Base-by-base conservation (phyloP, 148 eudicot genomes). In the Cornus florida region DNA sequence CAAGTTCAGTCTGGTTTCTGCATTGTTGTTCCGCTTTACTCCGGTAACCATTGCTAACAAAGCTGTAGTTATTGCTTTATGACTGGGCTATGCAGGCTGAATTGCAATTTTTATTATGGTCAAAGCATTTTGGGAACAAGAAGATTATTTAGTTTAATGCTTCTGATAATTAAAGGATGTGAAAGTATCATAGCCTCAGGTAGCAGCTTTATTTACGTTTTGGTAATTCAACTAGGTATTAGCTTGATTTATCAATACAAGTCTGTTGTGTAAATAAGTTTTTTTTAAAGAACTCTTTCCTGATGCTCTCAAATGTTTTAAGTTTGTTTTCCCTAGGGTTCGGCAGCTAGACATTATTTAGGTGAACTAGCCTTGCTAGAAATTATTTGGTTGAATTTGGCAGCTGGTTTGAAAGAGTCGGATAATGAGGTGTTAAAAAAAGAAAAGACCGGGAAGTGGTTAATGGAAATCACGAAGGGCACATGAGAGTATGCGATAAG, bases 61-160 rank as follows among this genome's bases (percentile, higher is more conserved):
- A 79, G 99, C 98, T n/a, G 99, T 73, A 24, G 91, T 95, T 76
- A 97, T 97, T 81, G 97, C 99, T 85, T 84, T 93, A 76, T 97
- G 94, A 75, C 71, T 93, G 85, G 99, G 99, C 22, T 85, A 89
- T 82, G 97, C 94, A 22, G 99, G 97, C 65, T 97, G 99, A 35
- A 93, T 86, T 80, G 88, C 87, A 12, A 94, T 92, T 72, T 70
- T 97, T 62, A 28, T 28, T 46, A 92, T 95, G 97, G 99, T 95
- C 33, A 91, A 88, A 86, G 98, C 97, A 71, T 95, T 93, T 82
- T 86, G 85, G 72, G 99, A 95, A 78, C 86, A 97, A 71, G 85
- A 97, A 75, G 98, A 93, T 86, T 89, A 83, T 89, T 83, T 93
- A 79, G 90, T 95, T 69, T 82, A 87, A 77, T 82, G 91, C 81